Base-by-base conservation (phyloP, 345 rosid species). In the Capsella bursapastoris region DNA sequence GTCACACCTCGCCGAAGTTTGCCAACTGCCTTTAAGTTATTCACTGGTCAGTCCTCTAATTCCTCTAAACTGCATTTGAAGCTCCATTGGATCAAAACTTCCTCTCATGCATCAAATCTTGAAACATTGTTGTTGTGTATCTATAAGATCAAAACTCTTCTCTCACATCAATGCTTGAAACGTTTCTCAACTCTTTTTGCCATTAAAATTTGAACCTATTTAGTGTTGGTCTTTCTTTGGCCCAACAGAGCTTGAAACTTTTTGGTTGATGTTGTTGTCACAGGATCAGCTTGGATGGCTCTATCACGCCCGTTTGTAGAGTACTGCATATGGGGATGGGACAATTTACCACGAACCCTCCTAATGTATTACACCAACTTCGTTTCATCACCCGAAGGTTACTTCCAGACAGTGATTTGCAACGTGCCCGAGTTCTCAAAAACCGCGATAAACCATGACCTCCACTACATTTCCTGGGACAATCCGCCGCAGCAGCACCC, bases 211-310 rank as follows among this genome's bases (percentile, higher is more conserved):
- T 14, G 32, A 59, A 18, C 32, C 48, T 35, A 37, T 18, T 11
- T 18, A 6, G 27, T 60, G 32, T 40, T 59, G 31, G 3, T 14
- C 31, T 34, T 57, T 57, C 28, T 44, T 34, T 34, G 0, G 4
- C 35, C 2, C 47, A 47, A 25, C 58, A 27, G 15, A 43, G 68
- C 13, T 60, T 37, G 10, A 59, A 67, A 18, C 13, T 4, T 34
- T 57, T 75, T 50, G 3, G 12, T 16, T 2, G 3, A 7, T 2
- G 8, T 32, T 59, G 64, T n/a, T 44, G 69, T 64, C 64, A 73
- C 88, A 96, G 99, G 98, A 64, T 96, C 98, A 2, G 99, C 99
- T 18, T 96, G 99, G 99, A 96, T 90, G 90, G 90, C 89, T 68
- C 90, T 92, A 8, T 90, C 97, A 3, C 94, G 88, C 15, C 70